These are phyloP conservation scores for Scedosporium apiospermum DNA, from an alignment of 2,329 filamentous ascomycete species.

Conservation along the genomic window DNA sequence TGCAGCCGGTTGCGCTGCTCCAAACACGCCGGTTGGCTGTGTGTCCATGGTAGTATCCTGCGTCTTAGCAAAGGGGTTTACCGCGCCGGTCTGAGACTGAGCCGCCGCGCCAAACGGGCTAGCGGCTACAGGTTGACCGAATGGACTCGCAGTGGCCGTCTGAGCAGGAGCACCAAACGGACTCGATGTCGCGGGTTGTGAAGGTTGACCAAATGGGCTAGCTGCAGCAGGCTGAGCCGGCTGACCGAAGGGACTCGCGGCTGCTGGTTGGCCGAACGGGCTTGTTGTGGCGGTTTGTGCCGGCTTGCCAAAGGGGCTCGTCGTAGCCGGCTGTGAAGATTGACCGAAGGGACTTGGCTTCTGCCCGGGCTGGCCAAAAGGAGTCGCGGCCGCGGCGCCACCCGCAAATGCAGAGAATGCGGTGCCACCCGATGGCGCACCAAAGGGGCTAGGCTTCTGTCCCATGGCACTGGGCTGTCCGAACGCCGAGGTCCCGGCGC, in stretches of 20 bases:
- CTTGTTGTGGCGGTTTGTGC: constrained; percentile 5
- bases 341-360: neutral
- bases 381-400: constrained; percentile 9
- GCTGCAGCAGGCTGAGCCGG: constrained; percentile 2
- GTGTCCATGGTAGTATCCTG: neutral
- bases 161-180: neutral
- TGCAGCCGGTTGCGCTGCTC: constrained; percentile 8
- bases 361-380: constrained; percentile 16
- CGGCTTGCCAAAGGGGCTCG: constrained; percentile 8
- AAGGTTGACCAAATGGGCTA: constrained; percentile 8
- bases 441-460: constrained; percentile 29
- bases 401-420: constrained; percentile 3
- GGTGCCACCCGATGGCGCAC: neutral
- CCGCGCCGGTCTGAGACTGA: constrained; percentile 6
- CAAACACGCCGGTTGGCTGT: neutral
- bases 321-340: constrained; percentile 2
- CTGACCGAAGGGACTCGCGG: constrained; percentile 9
- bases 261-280: constrained; percentile 7
- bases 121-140: constrained; percentile 10
- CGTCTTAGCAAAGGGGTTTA: constrained; percentile 14
- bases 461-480: constrained; percentile 3
- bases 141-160: constrained; percentile 5
- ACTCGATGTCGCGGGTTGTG: constrained; percentile 6
- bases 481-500: neutral
- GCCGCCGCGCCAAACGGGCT: constrained; percentile 13